Evolutionary conservation across 2,329 filamentous ascomycete species (phyloP).

Genomic region (Raffaelea deltoideospora): DNA sequence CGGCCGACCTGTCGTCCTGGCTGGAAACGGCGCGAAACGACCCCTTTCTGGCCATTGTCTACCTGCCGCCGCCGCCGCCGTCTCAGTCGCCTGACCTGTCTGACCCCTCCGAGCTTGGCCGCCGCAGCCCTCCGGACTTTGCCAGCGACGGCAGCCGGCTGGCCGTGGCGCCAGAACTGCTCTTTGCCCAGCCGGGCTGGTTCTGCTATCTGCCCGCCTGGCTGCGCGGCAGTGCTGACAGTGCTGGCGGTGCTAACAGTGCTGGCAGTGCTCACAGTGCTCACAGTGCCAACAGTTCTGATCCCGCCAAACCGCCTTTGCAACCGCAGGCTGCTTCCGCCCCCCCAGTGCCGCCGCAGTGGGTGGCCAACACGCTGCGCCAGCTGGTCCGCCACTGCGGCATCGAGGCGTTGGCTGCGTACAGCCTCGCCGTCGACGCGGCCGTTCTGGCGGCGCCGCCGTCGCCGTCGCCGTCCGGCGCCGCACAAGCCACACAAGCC

Average conservation of each 20-base stretch:
- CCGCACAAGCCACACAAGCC: too few species aligned
- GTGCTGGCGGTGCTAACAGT: not conserved
- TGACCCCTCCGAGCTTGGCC: slow-evolving; percentile 1
- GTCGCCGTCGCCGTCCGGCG: too few species aligned
- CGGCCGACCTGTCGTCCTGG: too few species aligned
- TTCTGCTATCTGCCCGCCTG: slow-evolving; percentile 8
- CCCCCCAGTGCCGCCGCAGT: slow-evolving; percentile 24
- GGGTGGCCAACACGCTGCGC: slow-evolving; percentile 38
- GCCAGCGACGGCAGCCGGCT: slow-evolving; percentile 11
- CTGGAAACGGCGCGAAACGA: slow-evolving; percentile 30
- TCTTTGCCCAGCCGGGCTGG: slow-evolving; percentile 7
- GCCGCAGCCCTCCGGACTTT: slow-evolving; percentile 1
- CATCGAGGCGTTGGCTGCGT: slow-evolving; percentile 45
- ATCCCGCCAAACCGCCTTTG: slow-evolving; percentile 10
- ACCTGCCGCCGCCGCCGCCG: slow-evolving; percentile 14
- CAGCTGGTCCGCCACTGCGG: slow-evolving; percentile 33
- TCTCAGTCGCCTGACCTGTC: not conserved
- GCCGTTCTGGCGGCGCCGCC: slow-evolving; percentile 32
- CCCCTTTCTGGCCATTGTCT: slow-evolving; percentile 25
- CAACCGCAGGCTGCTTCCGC: slow-evolving; percentile 11
- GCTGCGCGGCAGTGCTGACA: not conserved
- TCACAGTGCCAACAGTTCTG: too few species aligned
- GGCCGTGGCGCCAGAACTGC: slow-evolving; percentile 26
- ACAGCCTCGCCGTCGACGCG: slow-evolving; percentile 54
- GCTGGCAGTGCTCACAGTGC: too few species aligned